These are phyloP conservation scores for Epichloe gansuensis DNA, from an alignment of 2,329 filamentous ascomycete species.

Conservation along the genomic window DNA sequence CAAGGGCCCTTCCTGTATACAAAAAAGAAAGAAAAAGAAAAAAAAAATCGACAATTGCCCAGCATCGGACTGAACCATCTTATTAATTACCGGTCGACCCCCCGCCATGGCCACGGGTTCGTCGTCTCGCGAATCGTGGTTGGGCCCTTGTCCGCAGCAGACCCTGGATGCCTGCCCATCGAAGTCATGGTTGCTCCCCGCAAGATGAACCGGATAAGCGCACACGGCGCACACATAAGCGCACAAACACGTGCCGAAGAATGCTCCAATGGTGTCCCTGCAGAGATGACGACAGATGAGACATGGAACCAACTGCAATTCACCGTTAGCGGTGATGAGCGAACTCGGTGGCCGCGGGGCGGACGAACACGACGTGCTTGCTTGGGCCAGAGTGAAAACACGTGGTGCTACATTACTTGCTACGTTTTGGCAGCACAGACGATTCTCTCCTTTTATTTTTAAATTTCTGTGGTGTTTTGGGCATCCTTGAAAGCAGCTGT, in stretches of 20 bases:
- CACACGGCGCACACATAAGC: background rate
- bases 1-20: background rate
- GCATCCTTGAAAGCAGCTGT: no score
- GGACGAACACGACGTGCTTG: background rate
- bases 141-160: background rate
- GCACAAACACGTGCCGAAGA: background rate
- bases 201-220: background rate
- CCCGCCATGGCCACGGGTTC: background rate
- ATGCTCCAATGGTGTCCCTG: background rate
- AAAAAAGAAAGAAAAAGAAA: background rate
- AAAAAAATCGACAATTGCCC: no score
- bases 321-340: background rate
- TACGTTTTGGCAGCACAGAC: no score
- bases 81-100: background rate
- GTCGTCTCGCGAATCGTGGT: background rate
- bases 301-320: background rate
- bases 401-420: no score
- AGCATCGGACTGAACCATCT: no score
- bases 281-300: constrained; percentile 4
- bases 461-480: no score
- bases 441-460: no score
- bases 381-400: background rate
- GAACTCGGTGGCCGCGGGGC: background rate
- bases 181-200: background rate
- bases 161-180: no score